These are phyloP conservation scores for Boletus reticuloceps DNA, from an alignment of 768 basidiomycete species.

Conservation along the genomic window DNA sequence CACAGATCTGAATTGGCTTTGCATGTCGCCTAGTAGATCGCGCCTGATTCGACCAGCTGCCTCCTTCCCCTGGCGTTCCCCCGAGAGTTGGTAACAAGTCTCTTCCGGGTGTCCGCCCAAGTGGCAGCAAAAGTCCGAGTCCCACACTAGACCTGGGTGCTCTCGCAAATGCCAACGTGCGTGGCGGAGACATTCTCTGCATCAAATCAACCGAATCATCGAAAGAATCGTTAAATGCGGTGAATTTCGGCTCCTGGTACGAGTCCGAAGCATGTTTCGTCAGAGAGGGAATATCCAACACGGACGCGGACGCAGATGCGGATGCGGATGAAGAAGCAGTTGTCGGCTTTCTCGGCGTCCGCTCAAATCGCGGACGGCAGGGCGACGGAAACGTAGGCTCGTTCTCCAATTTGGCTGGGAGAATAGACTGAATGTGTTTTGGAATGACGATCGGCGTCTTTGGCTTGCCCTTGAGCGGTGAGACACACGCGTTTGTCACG, in stretches of 20 bases:
- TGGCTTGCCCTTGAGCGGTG: conserved; percentile 54
- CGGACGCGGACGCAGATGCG: conserved; percentile 21
- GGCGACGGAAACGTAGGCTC: conserved; percentile 51
- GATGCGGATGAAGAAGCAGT: conserved; percentile 8
- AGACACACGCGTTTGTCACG: conserved; percentile 32
- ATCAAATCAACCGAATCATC: conserved; percentile 40
- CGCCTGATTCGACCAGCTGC: conserved; percentile 68
- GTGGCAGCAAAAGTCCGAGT: conserved; percentile 33
- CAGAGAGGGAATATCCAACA: conserved; percentile 53
- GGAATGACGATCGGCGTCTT: conserved; percentile 54
- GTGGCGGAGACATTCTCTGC: conserved; percentile 49
- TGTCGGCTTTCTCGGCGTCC: conserved; percentile 29
- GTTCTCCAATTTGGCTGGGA: conserved; percentile 64
- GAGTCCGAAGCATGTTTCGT: conserved; percentile 24
- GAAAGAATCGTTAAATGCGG: conserved; percentile 30
- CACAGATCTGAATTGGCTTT: conserved; percentile 32
- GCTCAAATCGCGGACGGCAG: conserved; percentile 27
- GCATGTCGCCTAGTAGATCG: conserved; percentile 58
- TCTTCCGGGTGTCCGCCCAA: conserved; percentile 66
- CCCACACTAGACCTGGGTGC: conserved; percentile 35
- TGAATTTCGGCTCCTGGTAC: conserved; percentile 43
- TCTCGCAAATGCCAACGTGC: conserved; percentile 51
- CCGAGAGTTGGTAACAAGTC: conserved; percentile 44
- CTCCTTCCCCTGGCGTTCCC: conserved; percentile 68
- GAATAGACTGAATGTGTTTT: conserved; percentile 58